Evolutionary conservation across 192 early-diverging fungal species (phyloP), one percentile per base, ranked within the genome.

Genomic region (Geranomyces michiganensis): DNA sequence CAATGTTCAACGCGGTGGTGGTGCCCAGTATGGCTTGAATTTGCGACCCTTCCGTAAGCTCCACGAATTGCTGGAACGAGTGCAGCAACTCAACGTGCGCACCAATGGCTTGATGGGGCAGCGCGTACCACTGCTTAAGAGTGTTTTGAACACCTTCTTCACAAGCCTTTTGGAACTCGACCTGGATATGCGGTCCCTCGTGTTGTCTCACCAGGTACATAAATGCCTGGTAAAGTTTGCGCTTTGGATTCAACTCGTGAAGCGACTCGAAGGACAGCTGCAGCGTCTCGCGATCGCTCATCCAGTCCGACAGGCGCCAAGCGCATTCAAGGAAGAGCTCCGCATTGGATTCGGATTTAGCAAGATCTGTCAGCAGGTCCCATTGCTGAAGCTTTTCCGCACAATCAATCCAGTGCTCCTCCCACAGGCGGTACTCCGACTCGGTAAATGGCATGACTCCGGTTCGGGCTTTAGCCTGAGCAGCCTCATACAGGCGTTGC

Each of bases 251-350:
- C 0, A 82, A 72, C 29, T 92, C 90, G 0, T 89, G 79, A 9
- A 92, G 67, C n/a, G 85, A 78, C 45, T 85, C 74, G 8, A 92
- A 67, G 10, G 89, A 78, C 55, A 87, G 84, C 70, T 93, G 90
- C 46, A 94, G 75, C 27, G 87, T 70, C 49, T 95, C 93, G 5
- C 80, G 76, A 46, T 97, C 95, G 56, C 82, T 85, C 46, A 81
- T 84, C 96, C 96, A 99, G 81, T 98, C 94, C 32, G 92, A 94
- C n/a, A 94, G 71, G 55, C 95, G 84, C 95, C 97, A 99, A 29
- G 91, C 92, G 62, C 93, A 90, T 66, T 99, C 96, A 9, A 98
- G 71, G 60, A 96, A 76, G 29, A 99, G 84, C 36, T 95, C 94
- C 0, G 87, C 86, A 69, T 94, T 91, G 29, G 85, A 84, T 58